Evolutionary conservation across 345 rosid genomes (phyloP), one percentile per base, ranked within the genome.

Genomic region (Citrus glauca): DNA sequence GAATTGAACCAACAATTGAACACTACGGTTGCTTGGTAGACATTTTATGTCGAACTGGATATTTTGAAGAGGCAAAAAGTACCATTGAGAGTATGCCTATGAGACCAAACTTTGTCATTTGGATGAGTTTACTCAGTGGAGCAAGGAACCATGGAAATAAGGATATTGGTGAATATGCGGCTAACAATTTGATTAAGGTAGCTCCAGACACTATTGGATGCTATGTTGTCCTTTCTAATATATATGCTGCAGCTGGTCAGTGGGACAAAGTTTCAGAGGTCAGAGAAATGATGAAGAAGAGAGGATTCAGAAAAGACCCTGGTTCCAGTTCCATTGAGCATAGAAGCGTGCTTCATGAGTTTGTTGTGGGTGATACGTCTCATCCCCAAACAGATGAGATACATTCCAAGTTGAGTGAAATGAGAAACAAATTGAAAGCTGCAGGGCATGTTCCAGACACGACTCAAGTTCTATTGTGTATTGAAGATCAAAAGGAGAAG

Each of bases 11-110:
- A 42, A 77, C 81, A 11, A 72, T 88, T 33, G 91, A 90, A 80
- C 96, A 91, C 81, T 93, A 80, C 56, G 90, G 96, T 50, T 93
- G 93, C 80, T 67, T 91, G 79, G 88, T 91, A 8, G 93, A 91
- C 69, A 80, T 86, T 17, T 48, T 89, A 38, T 84, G 94, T 72
- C 83, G 93, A 83, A 85, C 84, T 3, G 94, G 96, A 17, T 74
- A 80, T 56, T 87, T 90, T 20, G 86, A 83, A 69, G 92, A 90
- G 83, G 94, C 98, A 22, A 85, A 88, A 77, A 66, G 68, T 9
- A n/a, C 82, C 62, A 82, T 88, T 32, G 84, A 83, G 13, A 80
- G 79, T 69, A 90, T 90, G 96, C 89, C 90, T 6, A 74, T 88
- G 74, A 83, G 85, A 82, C 90, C 94, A 40, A 88, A 87, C 77